Conservation (phyloP, 1,139 yeast species). For the Scheffersomyces cryptocercus region DNA sequence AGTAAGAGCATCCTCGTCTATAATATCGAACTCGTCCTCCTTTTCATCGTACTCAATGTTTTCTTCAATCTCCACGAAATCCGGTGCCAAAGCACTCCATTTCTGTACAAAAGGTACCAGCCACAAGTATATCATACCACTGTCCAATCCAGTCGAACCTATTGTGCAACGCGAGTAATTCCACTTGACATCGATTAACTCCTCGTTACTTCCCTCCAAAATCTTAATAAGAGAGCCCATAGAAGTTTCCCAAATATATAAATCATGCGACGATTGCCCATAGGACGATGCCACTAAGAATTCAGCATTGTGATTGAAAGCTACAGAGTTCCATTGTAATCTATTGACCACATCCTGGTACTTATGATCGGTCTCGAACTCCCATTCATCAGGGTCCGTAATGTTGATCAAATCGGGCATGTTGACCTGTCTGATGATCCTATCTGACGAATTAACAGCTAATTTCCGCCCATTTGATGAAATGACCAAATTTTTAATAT, state of each 20-base stretch:
- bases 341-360: conserved; percentile 91
- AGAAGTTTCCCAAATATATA: conserved; percentile 91
- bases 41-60: conserved; percentile 84
- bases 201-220: conserved; percentile 90
- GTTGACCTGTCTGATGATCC: conserved; percentile 71
- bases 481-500: conserved; percentile 68
- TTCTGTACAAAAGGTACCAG: conserved; percentile 81
- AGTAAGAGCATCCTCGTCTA: conserved; percentile 62
- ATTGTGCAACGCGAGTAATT: conserved; percentile 73
- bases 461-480: conserved; percentile 68
- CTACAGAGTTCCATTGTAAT: conserved; percentile 84
- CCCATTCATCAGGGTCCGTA: conserved; percentile 40
- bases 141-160: conserved; percentile 86
- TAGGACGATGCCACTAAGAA: conserved; percentile 85
- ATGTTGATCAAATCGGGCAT: conserved; percentile 50
- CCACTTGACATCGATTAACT: conserved; percentile 83
- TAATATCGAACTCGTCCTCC: conserved; percentile 90
- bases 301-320: conserved; percentile 78
- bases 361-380: conserved; percentile 71
- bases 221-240: conserved; percentile 87
- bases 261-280: conserved; percentile 83
- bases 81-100: conserved; percentile 98
- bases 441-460: conserved; percentile 79
- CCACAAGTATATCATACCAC: conserved; percentile 85
- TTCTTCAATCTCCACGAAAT: conserved; percentile 92